Conservation (phyloP, 352 stramenopile species). For the Phytophthora lateralis region DNA sequence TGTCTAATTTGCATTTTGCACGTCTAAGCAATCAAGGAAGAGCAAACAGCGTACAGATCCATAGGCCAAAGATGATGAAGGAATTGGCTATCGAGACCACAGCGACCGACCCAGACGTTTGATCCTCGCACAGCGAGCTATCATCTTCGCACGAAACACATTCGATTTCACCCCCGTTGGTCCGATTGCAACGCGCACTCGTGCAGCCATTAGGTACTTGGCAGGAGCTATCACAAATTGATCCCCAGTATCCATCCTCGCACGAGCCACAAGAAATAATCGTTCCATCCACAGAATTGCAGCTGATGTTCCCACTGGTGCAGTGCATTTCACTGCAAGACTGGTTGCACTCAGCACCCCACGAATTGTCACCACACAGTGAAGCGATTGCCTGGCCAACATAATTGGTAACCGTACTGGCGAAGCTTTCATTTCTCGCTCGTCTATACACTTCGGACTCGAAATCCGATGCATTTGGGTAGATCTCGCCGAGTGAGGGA, state of each 20-base stretch:
- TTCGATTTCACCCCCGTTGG: conserved; percentile 2
- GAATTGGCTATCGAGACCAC: not conserved
- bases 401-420: conserved; percentile 13
- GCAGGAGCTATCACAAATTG: conserved; percentile 14
- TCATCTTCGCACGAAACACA: conserved; percentile 24
- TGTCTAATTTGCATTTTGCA: too few species aligned
- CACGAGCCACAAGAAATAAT: conserved; percentile 20
- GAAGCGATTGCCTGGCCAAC: conserved; percentile 18
- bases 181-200: conserved; percentile 22
- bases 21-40: not conserved
- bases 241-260: conserved; percentile 24
- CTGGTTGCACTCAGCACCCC: conserved; percentile 21
- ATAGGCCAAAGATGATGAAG: not conserved
- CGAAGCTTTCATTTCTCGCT: conserved; percentile 26
- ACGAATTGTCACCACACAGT: conserved; percentile 15
- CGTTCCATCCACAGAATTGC: conserved; percentile 30
- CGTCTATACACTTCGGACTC: conserved; percentile 22
- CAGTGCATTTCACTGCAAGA: conserved; percentile 20
- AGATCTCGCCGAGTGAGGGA: conserved; percentile 28
- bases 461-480: conserved; percentile 26
- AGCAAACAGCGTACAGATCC: not conserved
- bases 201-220: conserved; percentile 21
- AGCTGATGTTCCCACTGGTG: conserved; percentile 10
- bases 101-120: not conserved
- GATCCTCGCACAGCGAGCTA: conserved; percentile 8